Evolutionary conservation across 2,329 filamentous ascomycete genomes (phyloP).

Genomic region (Hypoxylon sp.): DNA sequence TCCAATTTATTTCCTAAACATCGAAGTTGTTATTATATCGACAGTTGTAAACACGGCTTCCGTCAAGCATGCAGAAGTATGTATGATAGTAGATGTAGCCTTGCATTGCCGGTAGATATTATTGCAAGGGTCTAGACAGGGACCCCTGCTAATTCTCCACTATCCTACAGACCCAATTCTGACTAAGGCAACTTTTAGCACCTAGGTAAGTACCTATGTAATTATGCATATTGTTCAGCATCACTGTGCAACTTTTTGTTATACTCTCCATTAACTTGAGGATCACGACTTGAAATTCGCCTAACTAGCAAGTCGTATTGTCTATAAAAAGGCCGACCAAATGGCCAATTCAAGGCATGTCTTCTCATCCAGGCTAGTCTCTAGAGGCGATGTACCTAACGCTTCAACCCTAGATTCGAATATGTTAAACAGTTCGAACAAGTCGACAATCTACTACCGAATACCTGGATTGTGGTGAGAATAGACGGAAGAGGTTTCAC

Average conservation of each 20-base stretch:
- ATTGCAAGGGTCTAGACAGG: conserved; percentile 26
- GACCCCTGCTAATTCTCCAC: conserved; percentile 22
- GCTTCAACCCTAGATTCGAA: conserved; percentile 76
- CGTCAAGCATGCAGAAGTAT: conserved; percentile 7
- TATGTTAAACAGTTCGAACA: conserved; percentile 95
- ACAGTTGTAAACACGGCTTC: conserved; percentile 5
- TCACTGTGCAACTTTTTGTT: neutral
- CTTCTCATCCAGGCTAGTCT: conserved; percentile 32
- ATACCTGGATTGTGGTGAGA: conserved; percentile 95
- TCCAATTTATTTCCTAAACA: neutral
- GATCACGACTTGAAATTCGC: neutral
- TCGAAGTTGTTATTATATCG: neutral
- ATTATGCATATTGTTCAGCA: neutral
- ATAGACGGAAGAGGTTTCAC: conserved; percentile 96
- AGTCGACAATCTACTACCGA: conserved; percentile 82
- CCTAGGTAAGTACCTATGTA: too few relatives aligned
- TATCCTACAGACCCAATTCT: neutral
- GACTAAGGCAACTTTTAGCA: neutral
- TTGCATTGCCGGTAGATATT: conserved; percentile 25
- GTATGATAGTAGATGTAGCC: conserved; percentile 27
- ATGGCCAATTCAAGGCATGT: conserved; percentile 71
- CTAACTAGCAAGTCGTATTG: neutral
- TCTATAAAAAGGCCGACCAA: neutral
- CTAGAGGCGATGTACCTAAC: conserved; percentile 40
- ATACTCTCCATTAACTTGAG: neutral